Evolutionary conservation across 441 rosid species (phyloP), one percentile per base, ranked within the genome.

Genomic region (Mallotus japonicus): DNA sequence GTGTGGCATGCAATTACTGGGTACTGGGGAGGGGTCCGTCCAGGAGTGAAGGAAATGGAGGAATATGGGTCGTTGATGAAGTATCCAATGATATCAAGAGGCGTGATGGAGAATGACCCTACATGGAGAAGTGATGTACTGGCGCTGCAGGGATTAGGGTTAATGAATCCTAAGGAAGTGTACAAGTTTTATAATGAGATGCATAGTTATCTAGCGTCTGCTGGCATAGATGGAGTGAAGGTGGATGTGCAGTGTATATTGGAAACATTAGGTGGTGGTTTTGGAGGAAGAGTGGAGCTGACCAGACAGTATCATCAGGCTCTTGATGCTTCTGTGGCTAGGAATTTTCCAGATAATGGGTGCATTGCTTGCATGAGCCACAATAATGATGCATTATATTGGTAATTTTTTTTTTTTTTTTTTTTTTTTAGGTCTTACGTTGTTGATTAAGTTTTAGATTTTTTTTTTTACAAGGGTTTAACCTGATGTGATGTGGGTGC

Each of bases 1-100:
- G 96, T 95, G 49, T 95, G 99, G 99, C 99, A 95, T 64, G 99
- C 99, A 8, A 92, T 95, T 12, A 89, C 91, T 0, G 99, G 99
- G 50, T 95, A 95, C 34, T 95, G 99, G 99, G 99, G 99, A 3
- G 99, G 99, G 66, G 97, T 95, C 72, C 81, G 85, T 2, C 97
- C 97, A 0, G 97, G 93, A 0, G 87, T 78, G 3, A 73, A 81
- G 73, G 91, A 79, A 79, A 85, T 87, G 90, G 91, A 83, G 80
- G 85, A 81, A 49, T 95, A 86, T 62, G 96, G 82, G n/a, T 85
- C 99, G 62, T 75, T 65, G 76, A 83, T 95, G 85, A 88, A 80
- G 80, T 95, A 87, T 67, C 97, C 97, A 5, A 69, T 63, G 79
- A 76, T 84, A 73, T 87, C 96, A 0, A 85, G 80, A 4, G 92